These are phyloP conservation scores for Clonostachys solani DNA, from an alignment of 2,329 filamentous ascomycete genomes.

Conservation along the genomic window DNA sequence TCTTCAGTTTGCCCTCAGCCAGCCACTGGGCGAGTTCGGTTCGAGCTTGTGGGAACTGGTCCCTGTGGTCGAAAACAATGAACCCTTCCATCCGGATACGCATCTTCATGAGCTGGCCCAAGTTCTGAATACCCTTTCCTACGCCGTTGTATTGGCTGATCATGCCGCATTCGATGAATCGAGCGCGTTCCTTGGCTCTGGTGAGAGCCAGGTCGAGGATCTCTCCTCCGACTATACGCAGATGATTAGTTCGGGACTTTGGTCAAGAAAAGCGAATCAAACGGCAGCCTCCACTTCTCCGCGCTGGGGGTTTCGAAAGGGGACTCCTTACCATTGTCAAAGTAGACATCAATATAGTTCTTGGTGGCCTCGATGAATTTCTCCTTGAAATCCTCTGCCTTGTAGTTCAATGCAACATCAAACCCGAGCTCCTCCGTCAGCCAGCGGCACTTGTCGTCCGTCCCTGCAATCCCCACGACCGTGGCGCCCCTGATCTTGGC, in stretches of 20 bases:
- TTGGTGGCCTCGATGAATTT: slow-evolving; percentile 57
- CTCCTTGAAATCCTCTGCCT: slow-evolving; percentile 53
- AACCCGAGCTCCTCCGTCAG: slow-evolving; percentile 61
- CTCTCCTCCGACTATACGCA: slow-evolving; percentile 55
- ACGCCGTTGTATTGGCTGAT: slow-evolving; percentile 64
- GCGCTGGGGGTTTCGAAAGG: too few relatives aligned
- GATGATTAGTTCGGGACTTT: too few relatives aligned
- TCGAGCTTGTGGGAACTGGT: slow-evolving; percentile 52
- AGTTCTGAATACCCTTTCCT: slow-evolving; percentile 28
- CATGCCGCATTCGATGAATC: slow-evolving; percentile 67
- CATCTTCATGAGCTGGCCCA: slow-evolving; percentile 45
- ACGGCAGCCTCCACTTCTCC: too few relatives aligned
- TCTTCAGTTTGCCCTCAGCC: slow-evolving; percentile 65
- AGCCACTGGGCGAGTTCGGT: slow-evolving; percentile 63
- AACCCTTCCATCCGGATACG: slow-evolving; percentile 65
- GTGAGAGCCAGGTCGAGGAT: slow-evolving; percentile 62
- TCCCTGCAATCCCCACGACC: slow-evolving; percentile 63
- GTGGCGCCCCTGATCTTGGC: slow-evolving; percentile 65
- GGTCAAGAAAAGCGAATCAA: too few relatives aligned
- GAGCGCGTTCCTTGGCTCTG: slow-evolving; percentile 54
- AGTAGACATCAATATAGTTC: slow-evolving; percentile 64
- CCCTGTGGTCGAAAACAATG: slow-evolving; percentile 64
- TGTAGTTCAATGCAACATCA: slow-evolving; percentile 67
- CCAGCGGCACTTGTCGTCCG: slow-evolving; percentile 63
- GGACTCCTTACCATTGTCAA: slow-evolving; percentile 47